Percentiles rank a stretch among this genome's conserved stretches.
These are phyloP conservation scores for Eleusine coracana DNA, from an alignment of 176 grass and related monocot genomes.

Conservation along the genomic window DNA sequence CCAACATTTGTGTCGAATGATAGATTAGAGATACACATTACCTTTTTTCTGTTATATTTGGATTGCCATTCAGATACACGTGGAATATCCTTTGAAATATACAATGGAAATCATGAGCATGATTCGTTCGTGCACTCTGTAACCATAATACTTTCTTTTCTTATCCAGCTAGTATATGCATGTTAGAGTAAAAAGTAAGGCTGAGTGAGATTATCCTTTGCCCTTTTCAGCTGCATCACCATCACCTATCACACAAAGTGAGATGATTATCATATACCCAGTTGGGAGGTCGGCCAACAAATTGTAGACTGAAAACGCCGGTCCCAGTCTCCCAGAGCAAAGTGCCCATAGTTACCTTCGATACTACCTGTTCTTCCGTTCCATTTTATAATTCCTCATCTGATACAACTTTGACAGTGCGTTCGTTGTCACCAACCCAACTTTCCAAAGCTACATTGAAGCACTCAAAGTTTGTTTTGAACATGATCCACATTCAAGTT, in stretches of 20 bases:
- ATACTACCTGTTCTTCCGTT: background rate
- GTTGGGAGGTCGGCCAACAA: background rate
- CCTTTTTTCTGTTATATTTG: background rate
- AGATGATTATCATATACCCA: background rate
- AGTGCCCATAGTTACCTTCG: background rate
- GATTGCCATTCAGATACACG: background rate
- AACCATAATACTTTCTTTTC: background rate
- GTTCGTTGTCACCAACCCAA: slow-evolving; percentile 9
- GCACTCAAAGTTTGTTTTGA: background rate
- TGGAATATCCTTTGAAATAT: background rate
- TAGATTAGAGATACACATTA: background rate
- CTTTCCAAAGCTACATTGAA: background rate
- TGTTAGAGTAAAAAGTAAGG: background rate
- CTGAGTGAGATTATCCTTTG: background rate
- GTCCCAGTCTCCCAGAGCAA: background rate
- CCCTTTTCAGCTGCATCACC: background rate
- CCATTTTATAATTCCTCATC: background rate
- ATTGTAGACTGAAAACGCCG: slow-evolving; percentile 6
- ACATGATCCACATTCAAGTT: slow-evolving; percentile 9
- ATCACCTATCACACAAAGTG: background rate
- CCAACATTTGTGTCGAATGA: background rate
- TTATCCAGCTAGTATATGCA: background rate
- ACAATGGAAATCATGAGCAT: background rate
- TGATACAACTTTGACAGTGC: background rate
- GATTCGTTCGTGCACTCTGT: background rate